A percentile compares a stretch with the other conserved stretches of the same genome.
Evolutionary conservation across 371 early-diverging fungal species (phyloP).

Genomic region (Parasitella parasitica): DNA sequence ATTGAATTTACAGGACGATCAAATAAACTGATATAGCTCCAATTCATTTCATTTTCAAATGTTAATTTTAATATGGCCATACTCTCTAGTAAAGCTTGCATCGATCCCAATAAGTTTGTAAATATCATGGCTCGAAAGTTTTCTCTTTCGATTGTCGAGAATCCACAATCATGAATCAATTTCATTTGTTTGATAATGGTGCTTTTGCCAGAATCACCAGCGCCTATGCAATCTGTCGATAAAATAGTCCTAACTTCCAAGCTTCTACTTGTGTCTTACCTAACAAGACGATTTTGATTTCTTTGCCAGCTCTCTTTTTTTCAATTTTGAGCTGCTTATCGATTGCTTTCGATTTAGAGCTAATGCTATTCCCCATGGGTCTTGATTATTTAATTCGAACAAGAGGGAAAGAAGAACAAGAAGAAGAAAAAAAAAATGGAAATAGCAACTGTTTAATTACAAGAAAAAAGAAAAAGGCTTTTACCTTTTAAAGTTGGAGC

Average conservation of each 20-base stretch:
- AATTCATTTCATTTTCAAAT: slow-evolving; percentile 57
- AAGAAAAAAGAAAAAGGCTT: neutral
- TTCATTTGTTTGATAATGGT: slow-evolving; percentile 97
- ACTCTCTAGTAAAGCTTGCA: slow-evolving; percentile 86
- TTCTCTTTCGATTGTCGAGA: slow-evolving; percentile 77
- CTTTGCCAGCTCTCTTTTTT: slow-evolving; percentile 70
- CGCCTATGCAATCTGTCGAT: slow-evolving; percentile 56
- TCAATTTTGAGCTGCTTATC: slow-evolving; percentile 84
- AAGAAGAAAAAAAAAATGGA: neutral
- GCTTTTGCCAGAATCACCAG: slow-evolving; percentile 95
- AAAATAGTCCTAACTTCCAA: neutral
- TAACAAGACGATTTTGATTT: slow-evolving; percentile 92
- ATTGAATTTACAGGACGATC: slow-evolving; percentile 4
- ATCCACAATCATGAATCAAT: slow-evolving; percentile 90
- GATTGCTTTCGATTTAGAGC: slow-evolving; percentile 80
- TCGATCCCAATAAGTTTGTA: slow-evolving; percentile 83
- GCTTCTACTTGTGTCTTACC: slow-evolving; percentile 52
- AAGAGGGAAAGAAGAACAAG: neutral
- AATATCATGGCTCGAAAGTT: slow-evolving; percentile 87
- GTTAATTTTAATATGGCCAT: slow-evolving; percentile 75
- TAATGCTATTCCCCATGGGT: slow-evolving; percentile 73
- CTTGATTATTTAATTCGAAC: neutral
- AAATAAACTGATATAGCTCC: slow-evolving; percentile 24
- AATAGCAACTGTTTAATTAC: neutral
- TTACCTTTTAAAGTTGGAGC: neutral